Evolutionary conservation across 129 eudicot species (phyloP).

Genomic region (Chrysanthemum seticuspe): DNA sequence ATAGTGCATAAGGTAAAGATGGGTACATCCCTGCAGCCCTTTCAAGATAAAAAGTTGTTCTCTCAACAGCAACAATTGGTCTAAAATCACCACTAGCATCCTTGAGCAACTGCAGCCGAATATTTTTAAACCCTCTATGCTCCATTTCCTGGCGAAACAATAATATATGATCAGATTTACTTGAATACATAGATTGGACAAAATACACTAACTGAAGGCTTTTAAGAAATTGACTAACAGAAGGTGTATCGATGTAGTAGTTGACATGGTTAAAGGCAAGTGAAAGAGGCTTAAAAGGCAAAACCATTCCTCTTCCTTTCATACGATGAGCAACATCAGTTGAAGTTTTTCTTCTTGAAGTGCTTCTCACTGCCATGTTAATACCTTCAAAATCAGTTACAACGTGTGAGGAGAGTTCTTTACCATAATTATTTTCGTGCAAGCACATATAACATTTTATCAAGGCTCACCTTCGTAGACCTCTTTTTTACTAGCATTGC

Average conservation of each 20-base stretch:
- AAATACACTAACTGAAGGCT: background rate
- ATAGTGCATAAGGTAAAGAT: conserved; percentile 44
- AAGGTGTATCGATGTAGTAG: conserved; percentile 71
- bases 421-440: background rate
- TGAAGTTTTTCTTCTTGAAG: background rate
- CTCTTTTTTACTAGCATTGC: background rate
- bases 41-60: conserved; percentile 51
- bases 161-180: background rate
- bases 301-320: conserved; percentile 45
- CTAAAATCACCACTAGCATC: conserved; percentile 31
- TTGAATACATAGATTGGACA: background rate
- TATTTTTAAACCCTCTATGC: conserved; percentile 20
- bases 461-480: conserved; percentile 19
- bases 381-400: conserved; percentile 25
- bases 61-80: conserved; percentile 38
- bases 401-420: conserved; percentile 9
- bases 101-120: conserved; percentile 19
- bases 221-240: conserved; percentile 41
- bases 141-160: conserved; percentile 47
- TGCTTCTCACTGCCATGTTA: conserved; percentile 25
- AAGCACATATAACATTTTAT: background rate
- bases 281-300: conserved; percentile 69
- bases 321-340: background rate
- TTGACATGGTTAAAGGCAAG: conserved; percentile 64
- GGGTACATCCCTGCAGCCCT: conserved; percentile 57